phyloP scores from a whole-genome alignment of 345 rosid genomes.

The Cardamine chenopodiifolia region DNA sequence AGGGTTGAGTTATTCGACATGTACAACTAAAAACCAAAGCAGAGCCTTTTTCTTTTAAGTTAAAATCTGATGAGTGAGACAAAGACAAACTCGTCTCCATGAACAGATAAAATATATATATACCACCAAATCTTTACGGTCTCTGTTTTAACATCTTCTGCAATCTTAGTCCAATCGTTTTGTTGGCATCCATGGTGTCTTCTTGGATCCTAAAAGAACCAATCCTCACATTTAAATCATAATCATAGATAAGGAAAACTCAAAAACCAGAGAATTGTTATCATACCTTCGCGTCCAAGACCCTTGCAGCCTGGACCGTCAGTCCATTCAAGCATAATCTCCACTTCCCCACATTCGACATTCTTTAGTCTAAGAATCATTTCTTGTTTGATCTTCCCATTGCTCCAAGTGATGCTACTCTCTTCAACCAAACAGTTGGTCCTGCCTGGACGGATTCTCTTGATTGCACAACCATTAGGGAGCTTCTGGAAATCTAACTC shows the following conservation, averaged over 20 bases:
- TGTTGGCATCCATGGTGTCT: slow-evolving; percentile 45
- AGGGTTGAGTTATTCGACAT: slow-evolving; percentile 34
- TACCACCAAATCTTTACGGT: slow-evolving; percentile 27
- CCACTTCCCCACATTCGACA: slow-evolving; percentile 69
- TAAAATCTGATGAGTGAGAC: slow-evolving; percentile 35
- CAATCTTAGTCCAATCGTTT: slow-evolving; percentile 43
- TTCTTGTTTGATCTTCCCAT: slow-evolving; percentile 63
- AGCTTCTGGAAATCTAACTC: slow-evolving; percentile 50
- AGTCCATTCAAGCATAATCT: slow-evolving; percentile 70
- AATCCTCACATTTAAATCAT: background rate
- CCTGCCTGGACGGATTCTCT: slow-evolving; percentile 56
- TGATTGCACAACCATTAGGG: slow-evolving; percentile 62
- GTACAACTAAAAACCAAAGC: slow-evolving; percentile 41
- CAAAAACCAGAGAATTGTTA: background rate
- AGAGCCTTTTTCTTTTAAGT: slow-evolving; percentile 8
- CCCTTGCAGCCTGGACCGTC: slow-evolving; percentile 55
- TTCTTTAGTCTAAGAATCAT: slow-evolving; percentile 61
- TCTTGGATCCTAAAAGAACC: slow-evolving; percentile 37
- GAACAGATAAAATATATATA: slow-evolving; percentile 2
- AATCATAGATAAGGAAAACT: background rate
- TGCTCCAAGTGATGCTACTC: slow-evolving; percentile 54
- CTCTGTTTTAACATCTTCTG: slow-evolving; percentile 20
- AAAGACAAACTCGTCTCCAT: slow-evolving; percentile 33
- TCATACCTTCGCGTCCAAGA: slow-evolving; percentile 44
- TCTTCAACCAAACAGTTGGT: slow-evolving; percentile 65